phyloP scores from a whole-genome alignment of 495 filamentous ascomycete species.

The Talaromyces liani region DNA sequence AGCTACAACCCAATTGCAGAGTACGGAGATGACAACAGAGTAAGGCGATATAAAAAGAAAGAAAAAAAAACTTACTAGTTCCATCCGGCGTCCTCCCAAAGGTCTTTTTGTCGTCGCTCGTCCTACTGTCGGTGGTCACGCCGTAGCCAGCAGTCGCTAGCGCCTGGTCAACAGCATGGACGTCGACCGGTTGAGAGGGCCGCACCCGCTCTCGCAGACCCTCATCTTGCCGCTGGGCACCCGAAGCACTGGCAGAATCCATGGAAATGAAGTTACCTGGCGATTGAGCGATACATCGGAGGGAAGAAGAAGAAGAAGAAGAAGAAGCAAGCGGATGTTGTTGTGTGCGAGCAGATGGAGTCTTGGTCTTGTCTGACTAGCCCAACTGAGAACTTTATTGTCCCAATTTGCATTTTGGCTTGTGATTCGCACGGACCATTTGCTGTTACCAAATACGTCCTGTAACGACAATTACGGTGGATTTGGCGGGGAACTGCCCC shows the following conservation, averaged over 20 bases:
- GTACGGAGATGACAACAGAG: not conserved
- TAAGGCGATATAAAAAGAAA: not conserved
- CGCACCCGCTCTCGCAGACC: constrained; percentile 41
- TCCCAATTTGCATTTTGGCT: not conserved
- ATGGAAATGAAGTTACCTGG: constrained; percentile 18
- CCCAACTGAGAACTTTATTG: not conserved
- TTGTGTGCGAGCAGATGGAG: not conserved
- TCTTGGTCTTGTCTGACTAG: not conserved
- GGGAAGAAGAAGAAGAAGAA: not conserved
- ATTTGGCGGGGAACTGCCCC: not conserved
- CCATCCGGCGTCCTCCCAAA: constrained; percentile 91
- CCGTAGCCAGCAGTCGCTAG: constrained; percentile 17
- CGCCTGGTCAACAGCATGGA: constrained; percentile 28
- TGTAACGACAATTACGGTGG: not conserved
- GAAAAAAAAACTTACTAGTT: constrained; percentile 54
- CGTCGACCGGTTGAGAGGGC: constrained; percentile 21
- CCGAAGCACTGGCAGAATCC: constrained; percentile 39
- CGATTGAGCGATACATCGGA: constrained; percentile 8
- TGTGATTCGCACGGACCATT: constrained; percentile 6
- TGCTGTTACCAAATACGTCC: not conserved
- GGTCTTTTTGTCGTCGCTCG: constrained; percentile 57
- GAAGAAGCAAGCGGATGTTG: not conserved
- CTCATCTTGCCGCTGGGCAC: constrained; percentile 24
- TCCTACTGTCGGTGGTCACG: constrained; percentile 30
- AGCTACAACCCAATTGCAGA: not conserved